Evolutionary conservation across 2,329 filamentous ascomycete species (phyloP).

Genomic region (Grosmannia clavigera): DNA sequence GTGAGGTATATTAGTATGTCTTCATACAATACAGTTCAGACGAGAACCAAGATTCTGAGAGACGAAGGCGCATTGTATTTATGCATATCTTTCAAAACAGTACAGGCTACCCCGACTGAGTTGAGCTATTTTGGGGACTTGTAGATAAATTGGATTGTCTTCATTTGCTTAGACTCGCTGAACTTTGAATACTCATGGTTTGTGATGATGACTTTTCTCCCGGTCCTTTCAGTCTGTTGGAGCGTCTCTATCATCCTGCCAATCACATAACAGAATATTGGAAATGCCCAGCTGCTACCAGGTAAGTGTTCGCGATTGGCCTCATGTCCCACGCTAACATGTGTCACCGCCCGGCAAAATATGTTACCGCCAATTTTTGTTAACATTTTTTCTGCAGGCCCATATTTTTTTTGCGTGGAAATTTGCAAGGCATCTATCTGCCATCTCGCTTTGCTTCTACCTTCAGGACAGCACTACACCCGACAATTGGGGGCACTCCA

Average conservation of each 20-base stretch:
- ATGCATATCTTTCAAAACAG: no score
- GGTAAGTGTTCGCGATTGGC: neutral
- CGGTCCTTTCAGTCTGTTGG: no score
- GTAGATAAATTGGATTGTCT: no score
- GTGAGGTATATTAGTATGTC: no score
- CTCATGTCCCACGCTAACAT: neutral
- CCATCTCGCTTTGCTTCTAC: neutral
- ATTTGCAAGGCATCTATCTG: neutral
- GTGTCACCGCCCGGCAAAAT: neutral
- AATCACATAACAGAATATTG: neutral
- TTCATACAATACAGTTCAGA: no score
- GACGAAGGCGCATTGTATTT: no score
- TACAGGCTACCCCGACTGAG: no score
- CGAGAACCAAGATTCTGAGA: no score
- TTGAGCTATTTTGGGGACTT: no score
- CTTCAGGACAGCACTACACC: neutral
- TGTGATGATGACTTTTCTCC: no score
- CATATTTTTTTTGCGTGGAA: neutral
- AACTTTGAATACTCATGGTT: no score
- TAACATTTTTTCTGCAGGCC: neutral
- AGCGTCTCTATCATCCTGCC: neutral
- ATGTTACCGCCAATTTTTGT: neutral
- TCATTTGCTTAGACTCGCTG: no score
- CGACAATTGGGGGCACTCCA: slow-evolving; percentile 13
- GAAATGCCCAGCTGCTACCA: neutral